phyloP scores from a whole-genome alignment of 225 moss, liverwort and hornwort species.

The Bryoerythrophyllum caledonicum region DNA sequence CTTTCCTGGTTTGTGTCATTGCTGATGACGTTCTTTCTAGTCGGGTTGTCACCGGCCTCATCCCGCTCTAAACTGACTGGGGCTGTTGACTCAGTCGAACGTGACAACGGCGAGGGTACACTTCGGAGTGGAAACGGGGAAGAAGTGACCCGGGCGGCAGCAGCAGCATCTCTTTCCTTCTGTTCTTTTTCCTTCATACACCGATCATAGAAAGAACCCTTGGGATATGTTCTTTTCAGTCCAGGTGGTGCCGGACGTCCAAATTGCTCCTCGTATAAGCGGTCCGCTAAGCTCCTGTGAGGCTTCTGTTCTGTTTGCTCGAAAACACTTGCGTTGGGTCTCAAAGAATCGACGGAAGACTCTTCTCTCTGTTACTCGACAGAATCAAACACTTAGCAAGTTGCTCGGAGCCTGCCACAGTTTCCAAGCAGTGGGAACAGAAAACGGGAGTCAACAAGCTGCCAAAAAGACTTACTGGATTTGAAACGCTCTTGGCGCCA shows the following conservation, averaged over 20 bases:
- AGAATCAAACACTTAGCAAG: constrained; percentile 8
- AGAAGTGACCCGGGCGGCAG: constrained; percentile 7
- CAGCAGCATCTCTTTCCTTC: constrained; percentile 44
- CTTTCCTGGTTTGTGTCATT: constrained; percentile 29
- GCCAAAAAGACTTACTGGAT: constrained; percentile 31
- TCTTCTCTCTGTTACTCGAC: constrained; percentile 30
- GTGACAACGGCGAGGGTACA: constrained; percentile 4
- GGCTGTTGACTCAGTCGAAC: constrained; percentile 3
- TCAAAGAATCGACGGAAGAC: constrained; percentile 31
- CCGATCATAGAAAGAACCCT: constrained; percentile 61
- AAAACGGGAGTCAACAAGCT: background rate
- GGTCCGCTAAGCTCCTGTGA: constrained; percentile 56
- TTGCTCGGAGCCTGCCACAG: background rate
- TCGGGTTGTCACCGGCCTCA: constrained; percentile 9
- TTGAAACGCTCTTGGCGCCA: constrained; percentile 25
- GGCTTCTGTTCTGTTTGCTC: constrained; percentile 39
- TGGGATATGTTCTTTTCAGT: constrained; percentile 54
- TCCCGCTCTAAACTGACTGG: constrained; percentile 3
- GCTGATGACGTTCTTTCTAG: constrained; percentile 9
- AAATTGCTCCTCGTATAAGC: constrained; percentile 60
- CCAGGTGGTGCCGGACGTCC: constrained; percentile 52
- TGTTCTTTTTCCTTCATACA: constrained; percentile 56
- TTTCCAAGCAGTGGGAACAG: background rate
- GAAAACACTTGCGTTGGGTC: constrained; percentile 34
- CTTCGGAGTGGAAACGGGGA: background rate